Conservation (phyloP, 148 eudicot species). For the Cornus suecica region DNA sequence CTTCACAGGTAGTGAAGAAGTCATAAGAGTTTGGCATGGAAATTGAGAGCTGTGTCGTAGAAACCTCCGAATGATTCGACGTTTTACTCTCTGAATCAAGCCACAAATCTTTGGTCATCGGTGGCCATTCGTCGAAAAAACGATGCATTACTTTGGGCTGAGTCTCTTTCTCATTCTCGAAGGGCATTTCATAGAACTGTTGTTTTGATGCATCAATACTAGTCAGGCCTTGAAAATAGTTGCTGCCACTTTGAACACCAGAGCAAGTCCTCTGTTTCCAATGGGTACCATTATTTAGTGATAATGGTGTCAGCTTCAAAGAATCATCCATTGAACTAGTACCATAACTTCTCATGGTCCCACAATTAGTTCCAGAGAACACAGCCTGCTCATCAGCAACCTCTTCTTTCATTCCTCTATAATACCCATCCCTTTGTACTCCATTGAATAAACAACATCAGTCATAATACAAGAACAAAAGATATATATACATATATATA, state of each 20-base stretch:
- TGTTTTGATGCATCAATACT: constrained; percentile 15
- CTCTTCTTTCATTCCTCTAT: constrained; percentile 30
- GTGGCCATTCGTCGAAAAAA: constrained; percentile 49
- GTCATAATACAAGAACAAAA: background rate
- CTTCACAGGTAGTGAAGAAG: constrained; percentile 39
- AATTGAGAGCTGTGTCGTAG: constrained; percentile 47
- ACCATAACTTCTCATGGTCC: constrained; percentile 17
- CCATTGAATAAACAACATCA: background rate
- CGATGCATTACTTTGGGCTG: constrained; percentile 53
- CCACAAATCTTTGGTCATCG: constrained; percentile 36
- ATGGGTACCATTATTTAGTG: background rate
- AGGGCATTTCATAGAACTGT: constrained; percentile 11
- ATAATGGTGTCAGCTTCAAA: background rate
- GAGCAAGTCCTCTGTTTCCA: constrained; percentile 18
- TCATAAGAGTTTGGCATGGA: constrained; percentile 42
- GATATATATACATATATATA: background rate
- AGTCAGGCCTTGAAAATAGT: constrained; percentile 18
- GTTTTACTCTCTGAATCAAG: constrained; percentile 22
- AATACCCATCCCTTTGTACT: constrained; percentile 15
- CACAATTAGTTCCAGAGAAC: constrained; percentile 27
- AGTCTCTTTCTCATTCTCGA: constrained; percentile 19
- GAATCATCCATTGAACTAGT: constrained; percentile 26
- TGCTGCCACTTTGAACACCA: constrained; percentile 20
- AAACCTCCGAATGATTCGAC: constrained; percentile 12
- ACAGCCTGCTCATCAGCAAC: constrained; percentile 27